Evolutionary conservation across 768 basidiomycete genomes (phyloP).

Genomic region (Tulasnella calospora): DNA sequence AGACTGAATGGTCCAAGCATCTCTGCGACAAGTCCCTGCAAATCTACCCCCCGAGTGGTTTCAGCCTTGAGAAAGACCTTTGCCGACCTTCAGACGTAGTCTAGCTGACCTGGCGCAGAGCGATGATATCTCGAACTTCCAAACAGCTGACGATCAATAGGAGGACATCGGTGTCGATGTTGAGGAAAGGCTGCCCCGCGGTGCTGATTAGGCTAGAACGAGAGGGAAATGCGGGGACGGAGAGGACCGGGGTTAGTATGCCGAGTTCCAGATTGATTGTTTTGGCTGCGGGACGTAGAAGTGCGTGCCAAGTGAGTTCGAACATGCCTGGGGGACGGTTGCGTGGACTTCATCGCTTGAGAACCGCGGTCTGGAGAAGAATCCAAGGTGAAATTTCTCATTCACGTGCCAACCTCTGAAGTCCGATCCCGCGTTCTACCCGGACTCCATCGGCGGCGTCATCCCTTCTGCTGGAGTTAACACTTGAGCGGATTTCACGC

Average conservation of each 20-base stretch:
- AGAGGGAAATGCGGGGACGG: background rate
- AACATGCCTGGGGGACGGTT: background rate
- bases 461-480: too few species aligned
- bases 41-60: background rate
- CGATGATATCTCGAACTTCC: background rate
- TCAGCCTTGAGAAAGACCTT: too few species aligned
- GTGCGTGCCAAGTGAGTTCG: background rate
- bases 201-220: background rate
- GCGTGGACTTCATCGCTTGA: background rate
- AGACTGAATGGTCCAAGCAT: background rate
- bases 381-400: background rate
- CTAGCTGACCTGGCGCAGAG: background rate
- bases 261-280: background rate
- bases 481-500: too few species aligned
- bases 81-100: background rate
- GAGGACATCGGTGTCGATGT: background rate
- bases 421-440: background rate
- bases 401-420: background rate
- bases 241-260: background rate
- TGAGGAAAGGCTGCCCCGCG: background rate
- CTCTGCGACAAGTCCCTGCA: background rate
- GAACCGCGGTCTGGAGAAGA: background rate
- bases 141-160: background rate
- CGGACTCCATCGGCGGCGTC: background rate
- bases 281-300: background rate